Evolutionary conservation across 2,329 filamentous ascomycete genomes (phyloP).

Genomic region (Cercospora zeae-maydis): DNA sequence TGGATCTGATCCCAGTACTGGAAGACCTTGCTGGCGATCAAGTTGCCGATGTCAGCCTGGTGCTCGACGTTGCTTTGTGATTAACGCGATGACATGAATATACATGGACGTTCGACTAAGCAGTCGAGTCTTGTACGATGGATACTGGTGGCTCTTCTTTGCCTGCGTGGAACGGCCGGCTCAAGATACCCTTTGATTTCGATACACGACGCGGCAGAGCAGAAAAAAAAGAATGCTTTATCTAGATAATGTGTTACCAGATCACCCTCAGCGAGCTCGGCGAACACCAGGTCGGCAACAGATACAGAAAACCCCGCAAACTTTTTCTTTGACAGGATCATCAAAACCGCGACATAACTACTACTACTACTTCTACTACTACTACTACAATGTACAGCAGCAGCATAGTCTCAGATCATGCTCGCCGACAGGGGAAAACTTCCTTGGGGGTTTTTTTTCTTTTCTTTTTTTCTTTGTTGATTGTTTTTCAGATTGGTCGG

Average conservation of each 20-base stretch:
- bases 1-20: slow-evolving; percentile 95
- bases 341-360: slow-evolving; percentile 1
- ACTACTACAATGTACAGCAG: slow-evolving; percentile 19
- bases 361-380: no score
- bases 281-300: slow-evolving; percentile 13
- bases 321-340: slow-evolving; percentile 14
- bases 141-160: slow-evolving; percentile 3
- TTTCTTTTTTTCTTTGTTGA: no score
- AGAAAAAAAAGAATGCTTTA: slow-evolving; percentile 10
- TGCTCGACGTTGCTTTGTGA: slow-evolving; percentile 79
- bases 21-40: slow-evolving; percentile 88
- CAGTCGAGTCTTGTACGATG: slow-evolving; percentile 12
- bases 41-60: slow-evolving; percentile 93
- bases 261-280: slow-evolving; percentile 8
- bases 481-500: no score
- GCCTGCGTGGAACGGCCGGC: slow-evolving; percentile 17
- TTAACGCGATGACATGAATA: slow-evolving; percentile 2
- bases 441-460: no score
- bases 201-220: slow-evolving; percentile 18
- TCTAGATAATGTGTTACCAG: slow-evolving; percentile 18
- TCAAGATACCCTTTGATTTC: slow-evolving; percentile 26
- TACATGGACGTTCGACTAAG: background rate
- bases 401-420: slow-evolving; percentile 27
- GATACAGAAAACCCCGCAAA: slow-evolving; percentile 10
- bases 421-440: no score